Evolutionary conservation across 768 basidiomycete genomes (phyloP).

Genomic region (Mycena galericulata): DNA sequence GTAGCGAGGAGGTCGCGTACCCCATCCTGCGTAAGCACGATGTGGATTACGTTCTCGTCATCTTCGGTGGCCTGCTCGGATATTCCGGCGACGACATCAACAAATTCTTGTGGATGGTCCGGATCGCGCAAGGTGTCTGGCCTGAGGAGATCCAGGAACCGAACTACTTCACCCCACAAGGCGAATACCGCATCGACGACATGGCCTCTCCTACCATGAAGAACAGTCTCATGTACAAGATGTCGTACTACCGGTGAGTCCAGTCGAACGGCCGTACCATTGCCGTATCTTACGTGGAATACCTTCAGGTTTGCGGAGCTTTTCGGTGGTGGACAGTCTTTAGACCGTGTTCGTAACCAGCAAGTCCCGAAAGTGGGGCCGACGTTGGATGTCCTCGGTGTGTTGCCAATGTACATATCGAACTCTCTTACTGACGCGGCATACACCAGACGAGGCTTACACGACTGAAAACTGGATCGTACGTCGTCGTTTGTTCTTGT

Average conservation of each 20-base stretch:
- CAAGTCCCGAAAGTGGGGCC: slow-evolving; percentile 81
- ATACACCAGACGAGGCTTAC: slow-evolving; percentile 86
- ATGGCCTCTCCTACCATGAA: slow-evolving; percentile 88
- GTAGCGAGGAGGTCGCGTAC: slow-evolving; percentile 93
- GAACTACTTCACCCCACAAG: slow-evolving; percentile 91
- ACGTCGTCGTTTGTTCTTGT: slow-evolving; percentile 44
- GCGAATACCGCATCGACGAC: slow-evolving; percentile 95
- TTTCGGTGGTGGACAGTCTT: slow-evolving; percentile 77
- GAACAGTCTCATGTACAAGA: slow-evolving; percentile 99
- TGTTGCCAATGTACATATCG: slow-evolving; percentile 41
- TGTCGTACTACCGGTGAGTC: slow-evolving; percentile 91
- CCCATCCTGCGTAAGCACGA: slow-evolving; percentile 98
- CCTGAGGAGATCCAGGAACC: slow-evolving; percentile 97
- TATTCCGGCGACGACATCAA: slow-evolving; percentile 99
- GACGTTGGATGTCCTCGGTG: slow-evolving; percentile 89
- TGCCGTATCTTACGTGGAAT: slow-evolving; percentile 1
- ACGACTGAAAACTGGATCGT: slow-evolving; percentile 99
- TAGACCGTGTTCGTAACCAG: slow-evolving; percentile 93
- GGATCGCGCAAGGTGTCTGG: slow-evolving; percentile 96
- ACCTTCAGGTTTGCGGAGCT: slow-evolving; percentile 82
- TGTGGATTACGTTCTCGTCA: slow-evolving; percentile 96
- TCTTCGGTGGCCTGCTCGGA: slow-evolving; percentile 96
- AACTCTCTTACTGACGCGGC: background rate
- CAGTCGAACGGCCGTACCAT: background rate
- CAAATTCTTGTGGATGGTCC: slow-evolving; percentile 99